Conservation (phyloP, 192 early-diverging fungal species). For the Endogone sp. region DNA sequence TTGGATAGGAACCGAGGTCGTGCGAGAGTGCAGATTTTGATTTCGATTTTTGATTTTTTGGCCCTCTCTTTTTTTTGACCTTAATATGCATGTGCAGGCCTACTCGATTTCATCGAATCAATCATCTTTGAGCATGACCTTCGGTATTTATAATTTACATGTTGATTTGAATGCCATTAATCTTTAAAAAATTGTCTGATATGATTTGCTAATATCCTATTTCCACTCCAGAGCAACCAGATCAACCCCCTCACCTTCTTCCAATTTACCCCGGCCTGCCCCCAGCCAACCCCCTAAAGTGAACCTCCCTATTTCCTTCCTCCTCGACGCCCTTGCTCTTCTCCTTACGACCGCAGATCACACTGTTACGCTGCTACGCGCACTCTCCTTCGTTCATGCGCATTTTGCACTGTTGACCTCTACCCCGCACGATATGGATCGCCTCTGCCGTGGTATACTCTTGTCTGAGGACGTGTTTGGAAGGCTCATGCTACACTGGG, state of each 20-base stretch:
- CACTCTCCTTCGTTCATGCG: slow-evolving; percentile 43
- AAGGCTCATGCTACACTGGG: slow-evolving; percentile 45
- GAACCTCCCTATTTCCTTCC: slow-evolving; percentile 34
- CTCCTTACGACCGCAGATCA: slow-evolving; percentile 41
- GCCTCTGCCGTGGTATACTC: slow-evolving; percentile 30
- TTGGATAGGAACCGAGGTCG: too few relatives aligned
- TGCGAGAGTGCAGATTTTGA: not conserved
- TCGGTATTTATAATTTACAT: slow-evolving; percentile 16
- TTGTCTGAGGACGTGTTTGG: slow-evolving; percentile 37
- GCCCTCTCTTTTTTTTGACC: not conserved
- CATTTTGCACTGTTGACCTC: slow-evolving; percentile 44
- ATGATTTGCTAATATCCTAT: too few relatives aligned
- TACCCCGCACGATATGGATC: slow-evolving; percentile 25
- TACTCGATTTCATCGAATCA: slow-evolving; percentile 45
- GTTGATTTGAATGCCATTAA: too few relatives aligned
- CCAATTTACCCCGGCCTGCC: too few relatives aligned
- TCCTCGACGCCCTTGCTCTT: slow-evolving; percentile 31
- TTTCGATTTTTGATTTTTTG: slow-evolving; percentile 1
- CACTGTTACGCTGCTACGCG: slow-evolving; percentile 40
- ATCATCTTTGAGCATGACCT: slow-evolving; percentile 31
- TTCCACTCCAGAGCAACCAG: too few relatives aligned
- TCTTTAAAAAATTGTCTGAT: not conserved
- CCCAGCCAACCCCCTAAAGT: too few relatives aligned
- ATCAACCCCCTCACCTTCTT: too few relatives aligned
- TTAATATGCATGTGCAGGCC: slow-evolving; percentile 18